Base-by-base conservation (phyloP, 352 stramenopile genomes). In the Phytophthora nicotianae region DNA sequence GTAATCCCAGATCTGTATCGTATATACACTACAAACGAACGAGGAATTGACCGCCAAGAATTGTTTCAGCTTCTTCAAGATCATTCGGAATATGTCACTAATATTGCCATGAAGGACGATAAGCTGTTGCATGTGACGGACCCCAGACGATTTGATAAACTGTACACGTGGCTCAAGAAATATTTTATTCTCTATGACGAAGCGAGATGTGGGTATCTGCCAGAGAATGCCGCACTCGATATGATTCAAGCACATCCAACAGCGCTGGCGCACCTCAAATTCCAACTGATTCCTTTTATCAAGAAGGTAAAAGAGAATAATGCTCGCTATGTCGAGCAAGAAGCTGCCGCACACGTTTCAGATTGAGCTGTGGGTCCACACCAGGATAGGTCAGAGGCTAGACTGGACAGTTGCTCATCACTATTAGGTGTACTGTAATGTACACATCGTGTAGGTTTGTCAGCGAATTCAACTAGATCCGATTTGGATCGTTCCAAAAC, bases 81-180 rank as follows among this genome's bases (percentile, higher is more conserved):
- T 5, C 79, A 90, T 40, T 85, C 68, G 10, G 26, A 67, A 6
- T 33, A 16, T 9, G 52, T 17, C 24, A 24, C 33, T 7, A 77
- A 50, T 21, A 48, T 62, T 35, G 42, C 58, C n/a, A 51, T 57
- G 42, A 61, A 77, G 27, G 45, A 74, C 0, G 41, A 56, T 37
- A 61, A 72, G 37, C 47, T 65, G 0, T 38, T 32, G 17, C 57
- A 56, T n/a, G 56, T 47, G 0, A 37, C 48, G 1, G 77, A 89
- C 19, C 53, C 73, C 2, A 73, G 77, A 0, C 51, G 88, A 42
- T 89, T 88, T 58, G 81, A 90, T 48, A 69, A 78, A 3, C 57
- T 90, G 3, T 90, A 90, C 58, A 90, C 81, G 21, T 90, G 81
- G 81, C 58, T 90, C 19, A 90, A 90, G 68, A 89, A 88, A 53